Evolutionary conservation across 192 early-diverging fungal genomes (phyloP), one percentile per base, ranked within the genome.

Genomic region (Mortierella antarctica): DNA sequence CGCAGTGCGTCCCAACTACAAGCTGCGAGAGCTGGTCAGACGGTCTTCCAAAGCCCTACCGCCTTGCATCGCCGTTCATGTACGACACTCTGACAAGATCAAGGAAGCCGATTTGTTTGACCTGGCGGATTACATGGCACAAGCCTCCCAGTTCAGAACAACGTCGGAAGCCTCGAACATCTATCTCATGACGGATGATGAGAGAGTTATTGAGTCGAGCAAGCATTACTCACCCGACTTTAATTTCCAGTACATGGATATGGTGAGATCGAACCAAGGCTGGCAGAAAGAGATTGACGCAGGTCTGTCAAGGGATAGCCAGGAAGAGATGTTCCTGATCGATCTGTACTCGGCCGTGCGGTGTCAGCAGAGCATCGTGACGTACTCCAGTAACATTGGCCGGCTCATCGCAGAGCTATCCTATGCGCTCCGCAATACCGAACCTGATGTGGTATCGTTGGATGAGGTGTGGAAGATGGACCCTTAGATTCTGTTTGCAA

Each of bases 171-270:
- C 67, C 4, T 67, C 72, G 15, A 61, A 15, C 48, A 9, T 74
- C 45, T 74, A 67, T 39, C 20, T 74, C 45, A 67, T 74, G 72
- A 55, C 72, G 18, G 72, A 74, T 42, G 72, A 74, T 20, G 47
- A 51, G 5, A 14, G 54, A 41, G 65, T 74, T 3, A 74, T 67
- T 20, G 11, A 67, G 39, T 51, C 63, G 40, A 66, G 63, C 48
- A 31, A 67, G 40, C 14, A 67, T 17, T 74, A 74, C 51, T 14
- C 31, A 31, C 31, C 31, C 14, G 21, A 61, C 44, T 74, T 67
- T n/a, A 18, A 62, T 23, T 62, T 67, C 39, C 42, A 53, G 10
- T 74, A 54, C 51, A 9, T 42, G 58, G 15, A 61, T 55, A n/a
- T 74, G 58, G n/a, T 48, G 62, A 56, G 72, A 52, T 47, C 72